Percentiles rank a stretch among this genome's conserved stretches.
Conservation (phyloP, 23 red algal genomes). For the Gracilaria domingensis region DNA sequence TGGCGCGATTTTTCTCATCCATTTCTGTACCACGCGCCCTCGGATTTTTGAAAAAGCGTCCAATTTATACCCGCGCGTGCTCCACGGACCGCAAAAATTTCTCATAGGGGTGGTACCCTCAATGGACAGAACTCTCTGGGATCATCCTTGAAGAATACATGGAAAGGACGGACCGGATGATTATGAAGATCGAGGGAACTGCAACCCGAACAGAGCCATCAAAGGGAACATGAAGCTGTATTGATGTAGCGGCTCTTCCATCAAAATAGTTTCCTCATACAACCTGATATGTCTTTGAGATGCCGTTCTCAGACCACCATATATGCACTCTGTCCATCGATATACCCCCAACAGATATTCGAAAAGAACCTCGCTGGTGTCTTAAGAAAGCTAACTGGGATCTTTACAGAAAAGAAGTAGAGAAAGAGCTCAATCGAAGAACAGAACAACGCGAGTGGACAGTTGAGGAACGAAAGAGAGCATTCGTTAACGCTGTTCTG, state of each 20-base stretch:
- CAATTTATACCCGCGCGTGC: too few species aligned
- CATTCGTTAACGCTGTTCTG: neutral
- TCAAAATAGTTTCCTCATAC: neutral
- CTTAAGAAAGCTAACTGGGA: neutral
- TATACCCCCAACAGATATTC: neutral
- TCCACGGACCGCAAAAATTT: too few species aligned
- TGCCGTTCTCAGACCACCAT: neutral
- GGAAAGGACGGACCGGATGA: neutral
- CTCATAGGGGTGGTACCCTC: neutral
- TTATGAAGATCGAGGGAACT: neutral
- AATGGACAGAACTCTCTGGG: neutral
- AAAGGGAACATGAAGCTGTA: neutral
- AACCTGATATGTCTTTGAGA: neutral
- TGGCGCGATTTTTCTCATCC: too few species aligned
- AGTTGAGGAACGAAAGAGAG: neutral
- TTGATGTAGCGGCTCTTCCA: neutral
- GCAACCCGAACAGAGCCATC: neutral
- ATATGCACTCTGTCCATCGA: neutral
- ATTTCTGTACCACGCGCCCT: too few species aligned
- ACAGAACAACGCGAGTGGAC: neutral
- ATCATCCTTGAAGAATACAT: neutral
- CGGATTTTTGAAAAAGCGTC: too few species aligned
- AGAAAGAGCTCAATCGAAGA: neutral
- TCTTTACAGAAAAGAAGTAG: neutral
- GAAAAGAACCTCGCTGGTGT: neutral